These are phyloP conservation scores for Cyclotella sp. DNA, from an alignment of 108 stramenopile genomes.

Conservation along the genomic window DNA sequence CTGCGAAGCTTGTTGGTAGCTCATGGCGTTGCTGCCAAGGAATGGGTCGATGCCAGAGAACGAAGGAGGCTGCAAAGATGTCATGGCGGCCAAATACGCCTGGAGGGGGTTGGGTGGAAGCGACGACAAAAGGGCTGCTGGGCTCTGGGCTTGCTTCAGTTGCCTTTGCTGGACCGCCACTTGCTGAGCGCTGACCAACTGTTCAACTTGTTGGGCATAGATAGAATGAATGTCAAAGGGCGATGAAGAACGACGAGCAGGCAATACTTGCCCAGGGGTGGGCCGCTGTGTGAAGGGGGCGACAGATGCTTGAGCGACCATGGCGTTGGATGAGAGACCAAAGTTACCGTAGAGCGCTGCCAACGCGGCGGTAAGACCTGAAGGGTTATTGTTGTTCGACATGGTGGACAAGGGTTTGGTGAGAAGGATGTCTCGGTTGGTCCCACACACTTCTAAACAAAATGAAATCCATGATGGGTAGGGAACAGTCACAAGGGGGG, in stretches of 20 bases:
- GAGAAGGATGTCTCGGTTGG: too few species aligned
- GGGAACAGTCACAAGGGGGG: too few species aligned
- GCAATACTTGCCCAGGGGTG: background rate
- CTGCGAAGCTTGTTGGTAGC: background rate
- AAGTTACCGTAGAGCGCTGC: background rate
- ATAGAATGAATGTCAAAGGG: slow-evolving; percentile 14
- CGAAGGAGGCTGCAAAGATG: background rate
- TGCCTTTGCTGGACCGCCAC: slow-evolving; percentile 31
- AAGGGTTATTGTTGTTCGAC: background rate
- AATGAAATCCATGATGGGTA: too few species aligned
- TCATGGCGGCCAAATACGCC: slow-evolving; percentile 13
- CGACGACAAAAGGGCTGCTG: slow-evolving; percentile 6
- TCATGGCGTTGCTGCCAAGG: slow-evolving; percentile 16
- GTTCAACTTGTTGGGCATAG: slow-evolving; percentile 47
- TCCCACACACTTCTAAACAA: too few species aligned
- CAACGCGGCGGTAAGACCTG: background rate
- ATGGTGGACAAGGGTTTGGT: background rate
- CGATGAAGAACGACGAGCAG: slow-evolving; percentile 9
- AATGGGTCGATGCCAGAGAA: slow-evolving; percentile 15
- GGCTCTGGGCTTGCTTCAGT: slow-evolving; percentile 26
- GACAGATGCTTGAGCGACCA: slow-evolving; percentile 5
- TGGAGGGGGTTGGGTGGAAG: slow-evolving; percentile 27
- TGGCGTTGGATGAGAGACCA: background rate
- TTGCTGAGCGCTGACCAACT: slow-evolving; percentile 27
- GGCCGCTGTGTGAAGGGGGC: background rate